These are phyloP conservation scores for Berberis thunbergii DNA, from an alignment of 164 flowering plant species.

Conservation along the genomic window DNA sequence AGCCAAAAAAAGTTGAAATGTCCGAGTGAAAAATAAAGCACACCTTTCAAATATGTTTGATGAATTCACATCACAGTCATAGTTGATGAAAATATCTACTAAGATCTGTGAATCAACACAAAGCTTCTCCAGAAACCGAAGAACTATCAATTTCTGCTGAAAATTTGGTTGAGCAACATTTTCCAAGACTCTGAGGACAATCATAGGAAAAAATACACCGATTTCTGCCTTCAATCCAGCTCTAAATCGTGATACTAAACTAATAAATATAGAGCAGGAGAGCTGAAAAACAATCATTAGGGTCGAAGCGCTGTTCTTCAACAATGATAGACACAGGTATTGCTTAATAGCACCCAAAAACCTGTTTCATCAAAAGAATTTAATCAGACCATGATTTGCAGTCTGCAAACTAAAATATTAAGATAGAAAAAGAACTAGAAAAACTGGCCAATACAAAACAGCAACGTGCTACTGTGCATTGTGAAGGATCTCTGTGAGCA, in stretches of 20 bases:
- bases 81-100: constrained; percentile 88
- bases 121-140: constrained; percentile 80
- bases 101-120: constrained; percentile 88
- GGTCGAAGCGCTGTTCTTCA: constrained; percentile 97
- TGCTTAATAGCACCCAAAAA: constrained; percentile 97
- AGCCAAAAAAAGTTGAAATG: neutral
- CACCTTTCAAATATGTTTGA: constrained; percentile 97
- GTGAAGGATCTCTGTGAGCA: too few species aligned
- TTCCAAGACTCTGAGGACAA: constrained; percentile 94
- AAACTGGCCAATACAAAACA: too few species aligned
- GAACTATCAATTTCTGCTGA: constrained; percentile 98
- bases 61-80: constrained; percentile 96
- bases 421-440: too few species aligned
- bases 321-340: constrained; percentile 82
- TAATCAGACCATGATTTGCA: neutral
- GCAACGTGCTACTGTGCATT: too few species aligned
- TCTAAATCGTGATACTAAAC: constrained; percentile 92
- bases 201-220: constrained; percentile 99
- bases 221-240: constrained; percentile 99
- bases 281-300: constrained; percentile 98
- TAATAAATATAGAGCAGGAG: constrained; percentile 94
- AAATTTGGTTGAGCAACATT: constrained; percentile 97
- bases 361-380: constrained; percentile 41
- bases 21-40: constrained; percentile 6
- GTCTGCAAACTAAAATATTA: too few species aligned